Base-by-base conservation (phyloP, 108 stramenopile genomes). In the Parmales sp. region DNA sequence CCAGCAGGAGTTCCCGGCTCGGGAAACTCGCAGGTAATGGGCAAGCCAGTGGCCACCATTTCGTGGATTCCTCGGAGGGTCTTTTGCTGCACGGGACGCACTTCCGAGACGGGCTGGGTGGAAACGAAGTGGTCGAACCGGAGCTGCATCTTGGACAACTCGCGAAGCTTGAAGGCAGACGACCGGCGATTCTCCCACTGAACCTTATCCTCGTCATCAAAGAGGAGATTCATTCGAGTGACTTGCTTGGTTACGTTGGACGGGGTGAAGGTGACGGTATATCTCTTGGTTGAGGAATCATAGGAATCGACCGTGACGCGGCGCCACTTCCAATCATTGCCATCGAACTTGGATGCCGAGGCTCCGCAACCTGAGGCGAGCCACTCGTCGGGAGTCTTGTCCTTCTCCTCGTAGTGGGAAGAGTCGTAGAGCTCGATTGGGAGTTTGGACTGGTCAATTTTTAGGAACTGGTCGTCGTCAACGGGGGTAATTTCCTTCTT, bases 51-150 rank as follows among this genome's bases (percentile, higher is more conserved):
- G 23, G 51, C 37, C 20, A 79, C 72, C 19, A 45, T 60, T 37
- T 68, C 74, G 38, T 81, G 80, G 29, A 79, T 74, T 26, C 69
- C 68, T 23, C 71, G 72, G 22, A 81, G 72, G 20, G 45, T 45
- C 3, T 54, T 28, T 26, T 74, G 70, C 34, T 67, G 72, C 16
- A 81, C 68, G 23, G 78, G 65, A 13, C 78, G 70, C 1, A 81
- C 72, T 9, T 74, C 76, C 39, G 77, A 29, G 29, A 66, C 70
- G 19, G 76, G 75, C 29, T 80, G 81, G 20, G 72, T 48, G 20
- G 76, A 60, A 6, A 81, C 70, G 69, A 77, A 83, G 68, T 76
- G 73, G 39, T 83, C 81, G 20, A 83, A 75, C 9, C 82, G 63
- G 5, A 83, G 71, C 31, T 67, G 51, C 29, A 39, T 48, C 70